Conservation (phyloP, 202 grass and related monocot genomes). For the Musa balbisiana region DNA sequence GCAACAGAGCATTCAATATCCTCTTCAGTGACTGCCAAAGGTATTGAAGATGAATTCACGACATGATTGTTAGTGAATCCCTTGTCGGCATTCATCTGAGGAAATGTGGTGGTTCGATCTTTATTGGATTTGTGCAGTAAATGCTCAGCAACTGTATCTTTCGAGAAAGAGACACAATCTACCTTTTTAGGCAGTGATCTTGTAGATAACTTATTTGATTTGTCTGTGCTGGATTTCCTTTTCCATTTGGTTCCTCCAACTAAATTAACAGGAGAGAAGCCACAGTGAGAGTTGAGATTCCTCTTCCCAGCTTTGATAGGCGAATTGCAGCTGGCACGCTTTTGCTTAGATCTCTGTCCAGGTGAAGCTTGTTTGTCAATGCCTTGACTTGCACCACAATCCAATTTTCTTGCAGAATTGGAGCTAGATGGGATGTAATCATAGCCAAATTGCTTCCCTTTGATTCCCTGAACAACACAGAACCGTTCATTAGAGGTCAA, state of each 20-base stretch:
- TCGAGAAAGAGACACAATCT: slow-evolving; percentile 20
- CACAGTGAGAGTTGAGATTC: slow-evolving; percentile 22
- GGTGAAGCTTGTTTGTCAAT: background rate
- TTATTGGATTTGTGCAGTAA: slow-evolving; percentile 5
- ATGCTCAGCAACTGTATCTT: slow-evolving; percentile 1
- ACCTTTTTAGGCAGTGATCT: slow-evolving; percentile 7
- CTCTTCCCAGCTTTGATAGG: slow-evolving; percentile 21
- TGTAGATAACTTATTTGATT: slow-evolving; percentile 15
- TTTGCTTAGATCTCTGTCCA: background rate
- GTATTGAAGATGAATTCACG: slow-evolving; percentile 5
- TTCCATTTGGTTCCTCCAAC: slow-evolving; percentile 30
- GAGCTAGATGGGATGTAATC: background rate
- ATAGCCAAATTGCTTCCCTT: background rate
- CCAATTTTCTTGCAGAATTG: background rate
- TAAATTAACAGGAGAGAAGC: slow-evolving; percentile 9
- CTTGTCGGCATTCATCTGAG: slow-evolving; percentile 9
- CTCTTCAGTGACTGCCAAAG: slow-evolving; percentile 28
- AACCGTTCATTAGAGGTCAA: background rate
- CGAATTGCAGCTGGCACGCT: slow-evolving; percentile 10
- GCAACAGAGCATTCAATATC: slow-evolving; percentile 52
- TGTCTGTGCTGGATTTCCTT: slow-evolving; percentile 22
- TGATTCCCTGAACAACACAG: background rate
- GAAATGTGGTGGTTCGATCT: slow-evolving; percentile 10
- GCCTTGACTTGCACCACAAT: background rate
- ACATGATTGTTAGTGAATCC: background rate